Conservation (phyloP, 441 rosid species). For the Gossypium trilobum region DNA sequence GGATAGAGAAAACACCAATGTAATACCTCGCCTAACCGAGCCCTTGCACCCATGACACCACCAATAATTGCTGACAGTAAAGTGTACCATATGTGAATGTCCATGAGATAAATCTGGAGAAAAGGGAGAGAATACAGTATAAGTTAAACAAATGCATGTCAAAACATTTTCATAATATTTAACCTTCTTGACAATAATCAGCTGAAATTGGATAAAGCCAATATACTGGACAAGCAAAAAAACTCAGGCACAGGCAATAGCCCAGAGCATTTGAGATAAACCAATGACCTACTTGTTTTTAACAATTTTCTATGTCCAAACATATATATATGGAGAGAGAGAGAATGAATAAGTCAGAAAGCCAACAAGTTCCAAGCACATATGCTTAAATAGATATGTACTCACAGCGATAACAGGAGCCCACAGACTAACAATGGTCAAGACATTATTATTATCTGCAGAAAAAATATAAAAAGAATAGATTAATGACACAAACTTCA, state of each 20-base stretch:
- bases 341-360: background rate
- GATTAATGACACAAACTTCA: conserved; percentile 15
- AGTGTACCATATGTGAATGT: conserved; percentile 91
- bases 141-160: background rate
- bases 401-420: conserved; percentile 98
- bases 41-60: conserved; percentile 98
- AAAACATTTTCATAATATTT: background rate
- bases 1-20: background rate
- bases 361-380: background rate
- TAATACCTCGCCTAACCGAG: conserved; percentile 93
- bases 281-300: conserved; percentile 1
- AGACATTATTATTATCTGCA: conserved; percentile 73
- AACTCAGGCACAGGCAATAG: background rate
- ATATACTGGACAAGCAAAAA: background rate
- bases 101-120: conserved; percentile 87
- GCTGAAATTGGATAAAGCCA: background rate
- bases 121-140: background rate
- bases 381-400: conserved; percentile 19
- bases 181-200: background rate
- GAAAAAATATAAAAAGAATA: conserved; percentile 20
- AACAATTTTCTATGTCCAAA: background rate
- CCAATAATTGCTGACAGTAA: conserved; percentile 88
- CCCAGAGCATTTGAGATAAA: background rate
- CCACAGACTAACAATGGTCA: conserved; percentile 87
- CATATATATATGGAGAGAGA: background rate